Percentiles rank a stretch among this genome's conserved stretches.
Evolutionary conservation across 192 early-diverging fungal genomes (phyloP).

Genomic region (Geranomyces variabilis): DNA sequence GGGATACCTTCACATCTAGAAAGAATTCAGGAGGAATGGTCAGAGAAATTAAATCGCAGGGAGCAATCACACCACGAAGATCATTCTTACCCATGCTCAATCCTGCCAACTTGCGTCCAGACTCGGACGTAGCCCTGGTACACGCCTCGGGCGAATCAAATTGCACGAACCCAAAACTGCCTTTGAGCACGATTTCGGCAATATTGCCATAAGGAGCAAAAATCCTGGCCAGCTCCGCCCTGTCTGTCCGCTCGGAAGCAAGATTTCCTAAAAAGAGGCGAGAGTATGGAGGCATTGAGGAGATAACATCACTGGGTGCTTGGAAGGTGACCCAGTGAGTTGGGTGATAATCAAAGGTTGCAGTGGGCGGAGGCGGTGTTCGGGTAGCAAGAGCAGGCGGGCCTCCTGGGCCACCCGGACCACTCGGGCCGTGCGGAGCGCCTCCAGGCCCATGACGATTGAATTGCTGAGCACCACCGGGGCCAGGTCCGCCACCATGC

Average conservation of each 20-base stretch:
- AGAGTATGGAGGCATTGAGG: constrained; percentile 39
- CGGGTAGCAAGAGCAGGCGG: not conserved
- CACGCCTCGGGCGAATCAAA: constrained; percentile 50
- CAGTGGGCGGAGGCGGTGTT: constrained; percentile 18
- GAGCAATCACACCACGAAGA: not conserved
- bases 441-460: not conserved
- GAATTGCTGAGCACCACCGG: not conserved
- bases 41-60: not conserved
- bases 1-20: constrained; percentile 48
- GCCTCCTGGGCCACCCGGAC: not conserved
- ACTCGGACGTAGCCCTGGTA: constrained; percentile 48
- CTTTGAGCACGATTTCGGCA: constrained; percentile 54
- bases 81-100: constrained; percentile 47
- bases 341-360: constrained; percentile 47
- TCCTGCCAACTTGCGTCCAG: constrained; percentile 47
- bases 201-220: constrained; percentile 62
- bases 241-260: constrained; percentile 45
- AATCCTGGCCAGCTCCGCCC: constrained; percentile 50
- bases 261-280: constrained; percentile 61
- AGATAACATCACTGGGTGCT: constrained; percentile 32
- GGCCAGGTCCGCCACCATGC: constrained; percentile 9
- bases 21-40: not conserved
- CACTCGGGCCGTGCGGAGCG: not conserved
- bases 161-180: constrained; percentile 57
- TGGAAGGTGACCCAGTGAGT: constrained; percentile 40